Evolutionary conservation across 768 basidiomycete genomes (phyloP), one percentile per base, ranked within the genome.

Genomic region (Leccinum obscurum): DNA sequence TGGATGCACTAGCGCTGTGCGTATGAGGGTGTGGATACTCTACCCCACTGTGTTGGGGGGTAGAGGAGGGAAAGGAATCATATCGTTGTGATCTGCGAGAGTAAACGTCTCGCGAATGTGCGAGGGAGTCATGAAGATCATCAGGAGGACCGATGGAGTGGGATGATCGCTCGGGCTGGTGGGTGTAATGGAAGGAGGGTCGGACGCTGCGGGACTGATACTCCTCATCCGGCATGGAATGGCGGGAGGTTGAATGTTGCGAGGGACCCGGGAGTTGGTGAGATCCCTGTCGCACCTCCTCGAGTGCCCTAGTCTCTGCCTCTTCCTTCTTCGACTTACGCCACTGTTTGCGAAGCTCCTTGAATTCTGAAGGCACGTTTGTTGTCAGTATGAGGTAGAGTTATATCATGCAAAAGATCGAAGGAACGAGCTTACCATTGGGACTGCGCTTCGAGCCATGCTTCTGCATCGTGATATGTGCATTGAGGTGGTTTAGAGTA

Each of bases 401-500:
- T 32, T 10, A 39, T 22, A 13, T 7, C 39, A 26, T 46, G 6
- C 26, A 28, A 13, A 54, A 10, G 17, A 30, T n/a, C 14, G 17
- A 52, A 5, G 54, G 61, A 54, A 53, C 24, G 53, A 20, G 71
- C 90, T 76, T 68, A 96, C 96, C 95, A 58, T 85, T 85, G 13
- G 96, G 96, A 72, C 85, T 89, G 57, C 95, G 85, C 77, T 96
- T 98, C 15, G 80, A 58, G 48, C 96, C 96, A 72, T 99, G 96
- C 75, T 92, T 92, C 75, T 98, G 96, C 92, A 97, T 97, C n/a
- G 88, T 90, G 59, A 98, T 93, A 73, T 99, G 96, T 32, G 95
- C 94, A 72, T 99, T 99, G 62, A 99, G 81, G 75, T 99, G 96
- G 72, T 99, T 98, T 53, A 98, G 81, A 4, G 95, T 97, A 32